phyloP scores from a whole-genome alignment of 169 alveolate species.

The Amoebophrya sp. region DNA sequence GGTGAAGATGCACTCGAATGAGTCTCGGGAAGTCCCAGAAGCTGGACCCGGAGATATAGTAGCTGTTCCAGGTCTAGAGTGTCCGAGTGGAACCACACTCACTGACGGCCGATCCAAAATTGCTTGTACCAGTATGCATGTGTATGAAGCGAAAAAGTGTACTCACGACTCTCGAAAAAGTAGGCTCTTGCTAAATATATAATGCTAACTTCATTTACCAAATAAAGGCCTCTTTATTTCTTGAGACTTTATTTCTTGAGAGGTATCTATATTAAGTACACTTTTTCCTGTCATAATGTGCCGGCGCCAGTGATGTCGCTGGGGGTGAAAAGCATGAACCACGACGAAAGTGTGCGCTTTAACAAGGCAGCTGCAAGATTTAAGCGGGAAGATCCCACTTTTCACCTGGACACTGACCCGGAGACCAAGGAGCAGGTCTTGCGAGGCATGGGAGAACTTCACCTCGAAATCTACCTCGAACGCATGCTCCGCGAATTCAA shows the following conservation, averaged over 20 bases:
- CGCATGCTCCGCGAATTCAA: conserved; percentile 82
- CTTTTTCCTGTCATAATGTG: conserved; percentile 76
- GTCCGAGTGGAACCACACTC: conserved; percentile 82
- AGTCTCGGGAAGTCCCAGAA: conserved; percentile 73
- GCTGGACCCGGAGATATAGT: conserved; percentile 90
- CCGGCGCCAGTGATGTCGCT: conserved; percentile 89
- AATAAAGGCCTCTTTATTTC: too few relatives aligned
- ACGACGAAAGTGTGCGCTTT: conserved; percentile 60
- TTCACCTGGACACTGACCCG: conserved; percentile 69
- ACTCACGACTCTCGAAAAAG: too few relatives aligned
- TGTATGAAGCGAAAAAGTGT: too few relatives aligned
- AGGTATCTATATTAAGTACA: too few relatives aligned
- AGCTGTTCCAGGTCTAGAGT: conserved; percentile 84
- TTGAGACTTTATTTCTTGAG: too few relatives aligned
- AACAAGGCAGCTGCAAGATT: conserved; percentile 80
- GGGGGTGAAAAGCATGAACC: conserved; percentile 67
- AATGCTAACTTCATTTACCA: too few relatives aligned
- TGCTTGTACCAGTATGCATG: neutral
- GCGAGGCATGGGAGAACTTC: conserved; percentile 94
- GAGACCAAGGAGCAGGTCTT: conserved; percentile 83
- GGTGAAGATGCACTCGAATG: conserved; percentile 82
- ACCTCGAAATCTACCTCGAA: conserved; percentile 82
- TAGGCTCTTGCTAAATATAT: too few relatives aligned
- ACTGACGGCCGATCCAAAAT: conserved; percentile 52
- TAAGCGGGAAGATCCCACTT: conserved; percentile 88